Base-by-base conservation (phyloP, 2,329 filamentous ascomycete genomes). In the Dothidotthia symphoricarpi region DNA sequence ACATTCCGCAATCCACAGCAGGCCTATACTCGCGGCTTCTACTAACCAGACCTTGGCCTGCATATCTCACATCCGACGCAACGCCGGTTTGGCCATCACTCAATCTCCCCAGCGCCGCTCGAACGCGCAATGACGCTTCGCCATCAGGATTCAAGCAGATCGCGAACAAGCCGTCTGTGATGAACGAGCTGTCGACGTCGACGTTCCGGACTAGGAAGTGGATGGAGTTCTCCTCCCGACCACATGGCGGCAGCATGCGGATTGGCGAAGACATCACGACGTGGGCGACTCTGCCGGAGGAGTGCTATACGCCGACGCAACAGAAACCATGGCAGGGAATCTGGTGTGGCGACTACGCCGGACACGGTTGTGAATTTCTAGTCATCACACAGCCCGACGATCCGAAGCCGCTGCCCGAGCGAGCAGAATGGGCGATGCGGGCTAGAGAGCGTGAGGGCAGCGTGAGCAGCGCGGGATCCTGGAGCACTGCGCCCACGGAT, bases 271-370 rank as follows among this genome's bases (percentile, higher is more conserved):
- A 75, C 28, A 69, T 81, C 13, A 72, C 73, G 2, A 83, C 78
- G 0, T 83, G 81, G 53, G 88, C 85, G 0, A 94, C 89, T 0
- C 71, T 97, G 1, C 81, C 88, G 28, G 78, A 82, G 3, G 70
- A 70, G 3, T 67, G 85, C n/a, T 96, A 95, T 61, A 93, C 82
- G 0, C 88, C 91, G 0, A 95, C 89, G 0, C 63, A 70, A 8
- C 75, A 82, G 37, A 91, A 89, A 61, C 90, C 89, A 0, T 96
- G 83, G 73, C 82, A 88, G 47, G 91, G 91, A 0, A 88, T 98
- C 19, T 97, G 88, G 86, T 85, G 89, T 12, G 90, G 90, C 1
- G 90, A 96, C 62, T 96, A 95, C 57, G 85, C 82, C 16, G 82
- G 80, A 0, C 90, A 97, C 55, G 89, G 90, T 1, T 90, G 85